Evolutionary conservation across 352 stramenopile genomes (phyloP).

Genomic region (Pythium volutum): DNA sequence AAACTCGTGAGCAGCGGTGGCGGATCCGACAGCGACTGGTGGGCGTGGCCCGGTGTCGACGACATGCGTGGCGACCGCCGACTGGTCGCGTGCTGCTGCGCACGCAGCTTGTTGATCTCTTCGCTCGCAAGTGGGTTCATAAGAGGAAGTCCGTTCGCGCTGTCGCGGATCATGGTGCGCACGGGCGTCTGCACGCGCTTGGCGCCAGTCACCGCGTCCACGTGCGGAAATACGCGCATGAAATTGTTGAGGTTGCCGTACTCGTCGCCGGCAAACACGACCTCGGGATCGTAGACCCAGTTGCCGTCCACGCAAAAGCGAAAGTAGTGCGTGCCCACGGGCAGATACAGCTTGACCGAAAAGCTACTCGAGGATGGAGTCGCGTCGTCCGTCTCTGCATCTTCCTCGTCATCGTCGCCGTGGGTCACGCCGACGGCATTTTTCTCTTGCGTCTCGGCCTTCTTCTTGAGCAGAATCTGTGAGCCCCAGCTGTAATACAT

Average conservation of each 20-base stretch:
- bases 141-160: slow-evolving; percentile 40
- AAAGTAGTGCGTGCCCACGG: slow-evolving; percentile 69
- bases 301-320: slow-evolving; percentile 77
- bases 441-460: background rate
- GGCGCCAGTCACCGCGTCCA: slow-evolving; percentile 23
- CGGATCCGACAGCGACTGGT: slow-evolving; percentile 27
- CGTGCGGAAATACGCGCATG: slow-evolving; percentile 47
- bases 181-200: slow-evolving; percentile 57
- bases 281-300: slow-evolving; percentile 84
- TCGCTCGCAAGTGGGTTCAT: slow-evolving; percentile 73
- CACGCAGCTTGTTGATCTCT: slow-evolving; percentile 59
- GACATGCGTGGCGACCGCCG: slow-evolving; percentile 24
- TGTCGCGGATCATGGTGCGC: slow-evolving; percentile 69
- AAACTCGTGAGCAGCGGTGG: slow-evolving; percentile 31
- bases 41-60: slow-evolving; percentile 19
- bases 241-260: slow-evolving; percentile 90
- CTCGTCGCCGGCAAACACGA: slow-evolving; percentile 74
- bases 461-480: slow-evolving; percentile 56
- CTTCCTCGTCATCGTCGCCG: slow-evolving; percentile 11
- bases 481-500: slow-evolving; percentile 58
- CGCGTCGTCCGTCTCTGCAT: slow-evolving; percentile 6
- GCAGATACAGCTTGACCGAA: slow-evolving; percentile 53
- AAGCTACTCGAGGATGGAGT: slow-evolving; percentile 14
- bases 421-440: slow-evolving; percentile 14
- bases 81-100: slow-evolving; percentile 41